A percentile compares a stretch with the other conserved stretches of the same genome.
phyloP scores from a whole-genome alignment of 352 stramenopile species.

The Phytophthora constricta region DNA sequence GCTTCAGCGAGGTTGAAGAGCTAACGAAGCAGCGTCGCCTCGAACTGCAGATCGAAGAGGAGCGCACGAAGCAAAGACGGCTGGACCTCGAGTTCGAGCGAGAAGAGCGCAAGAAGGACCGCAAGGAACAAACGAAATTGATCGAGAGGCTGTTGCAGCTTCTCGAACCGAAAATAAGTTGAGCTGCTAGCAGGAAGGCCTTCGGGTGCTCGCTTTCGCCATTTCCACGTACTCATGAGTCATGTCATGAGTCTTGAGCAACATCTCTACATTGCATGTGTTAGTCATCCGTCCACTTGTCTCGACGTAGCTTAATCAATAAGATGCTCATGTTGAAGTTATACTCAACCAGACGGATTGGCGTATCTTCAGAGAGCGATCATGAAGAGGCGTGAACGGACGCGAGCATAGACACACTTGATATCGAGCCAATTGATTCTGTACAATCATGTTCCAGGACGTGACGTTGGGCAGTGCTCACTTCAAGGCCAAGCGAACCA shows the following conservation, averaged over 20 bases:
- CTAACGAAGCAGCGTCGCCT: slow-evolving; percentile 34
- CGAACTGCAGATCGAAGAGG: slow-evolving; percentile 37
- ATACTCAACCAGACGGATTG: no score
- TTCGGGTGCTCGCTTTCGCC: no score
- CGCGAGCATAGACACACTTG: no score
- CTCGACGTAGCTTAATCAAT: no score
- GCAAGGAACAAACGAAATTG: slow-evolving; percentile 35
- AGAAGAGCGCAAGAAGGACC: slow-evolving; percentile 38
- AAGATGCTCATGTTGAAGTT: no score
- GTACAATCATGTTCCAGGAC: slow-evolving; percentile 63
- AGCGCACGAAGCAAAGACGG: slow-evolving; percentile 34
- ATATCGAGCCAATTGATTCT: neutral
- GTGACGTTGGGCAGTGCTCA: slow-evolving; percentile 51
- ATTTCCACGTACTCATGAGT: no score
- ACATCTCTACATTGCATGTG: no score
- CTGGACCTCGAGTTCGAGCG: slow-evolving; percentile 36
- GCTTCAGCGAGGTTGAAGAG: slow-evolving; percentile 35
- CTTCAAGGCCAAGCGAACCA: slow-evolving; percentile 63
- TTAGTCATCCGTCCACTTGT: no score
- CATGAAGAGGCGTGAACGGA: neutral
- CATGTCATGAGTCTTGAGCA: no score
- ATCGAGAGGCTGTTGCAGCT: slow-evolving; percentile 30
- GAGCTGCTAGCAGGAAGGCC: no score
- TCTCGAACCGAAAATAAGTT: slow-evolving; percentile 22
- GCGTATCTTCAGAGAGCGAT: neutral